These are phyloP conservation scores for Naumovozyma castellii DNA, from an alignment of 805 yeast species.

Conservation along the genomic window DNA sequence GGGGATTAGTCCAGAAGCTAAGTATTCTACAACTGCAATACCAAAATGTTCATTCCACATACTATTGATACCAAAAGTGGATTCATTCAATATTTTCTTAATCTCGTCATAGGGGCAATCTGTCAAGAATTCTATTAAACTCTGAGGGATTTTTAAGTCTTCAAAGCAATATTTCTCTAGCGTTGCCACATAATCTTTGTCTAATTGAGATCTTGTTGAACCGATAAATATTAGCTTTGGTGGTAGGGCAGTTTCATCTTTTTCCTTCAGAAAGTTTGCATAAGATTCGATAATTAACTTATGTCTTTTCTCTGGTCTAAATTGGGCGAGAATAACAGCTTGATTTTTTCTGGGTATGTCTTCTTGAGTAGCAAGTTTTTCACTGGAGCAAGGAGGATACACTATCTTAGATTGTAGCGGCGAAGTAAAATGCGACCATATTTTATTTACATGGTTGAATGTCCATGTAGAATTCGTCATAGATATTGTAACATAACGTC, in stretches of 20 bases:
- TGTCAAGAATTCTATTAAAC: conserved; percentile 44
- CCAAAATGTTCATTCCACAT: conserved; percentile 99
- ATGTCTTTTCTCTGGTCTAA: conserved; percentile 92
- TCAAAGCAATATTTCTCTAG: conserved; percentile 37
- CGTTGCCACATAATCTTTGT: conserved; percentile 46
- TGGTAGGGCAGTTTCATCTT: neutral
- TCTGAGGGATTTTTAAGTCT: conserved; percentile 34
- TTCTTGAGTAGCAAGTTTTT: conserved; percentile 32
- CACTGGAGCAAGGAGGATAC: conserved; percentile 88
- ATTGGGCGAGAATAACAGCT: conserved; percentile 62
- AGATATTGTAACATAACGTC: conserved; percentile 54
- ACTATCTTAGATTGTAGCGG: conserved; percentile 35
- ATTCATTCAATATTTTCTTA: conserved; percentile 39
- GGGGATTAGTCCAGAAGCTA: conserved; percentile 79
- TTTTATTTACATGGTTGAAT: conserved; percentile 51
- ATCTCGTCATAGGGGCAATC: conserved; percentile 69
- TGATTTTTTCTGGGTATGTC: conserved; percentile 28
- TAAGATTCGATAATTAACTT: conserved; percentile 56
- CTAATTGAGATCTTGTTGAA: conserved; percentile 64
- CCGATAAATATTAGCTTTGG: conserved; percentile 74
- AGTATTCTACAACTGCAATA: conserved; percentile 89
- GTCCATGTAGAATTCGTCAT: conserved; percentile 93
- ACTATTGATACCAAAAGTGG: conserved; percentile 77
- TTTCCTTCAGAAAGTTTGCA: conserved; percentile 37
- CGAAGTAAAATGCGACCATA: conserved; percentile 44